Base-by-base conservation (phyloP, 1,284 basidiomycete genomes). In the Agroathelia rolfsii region DNA sequence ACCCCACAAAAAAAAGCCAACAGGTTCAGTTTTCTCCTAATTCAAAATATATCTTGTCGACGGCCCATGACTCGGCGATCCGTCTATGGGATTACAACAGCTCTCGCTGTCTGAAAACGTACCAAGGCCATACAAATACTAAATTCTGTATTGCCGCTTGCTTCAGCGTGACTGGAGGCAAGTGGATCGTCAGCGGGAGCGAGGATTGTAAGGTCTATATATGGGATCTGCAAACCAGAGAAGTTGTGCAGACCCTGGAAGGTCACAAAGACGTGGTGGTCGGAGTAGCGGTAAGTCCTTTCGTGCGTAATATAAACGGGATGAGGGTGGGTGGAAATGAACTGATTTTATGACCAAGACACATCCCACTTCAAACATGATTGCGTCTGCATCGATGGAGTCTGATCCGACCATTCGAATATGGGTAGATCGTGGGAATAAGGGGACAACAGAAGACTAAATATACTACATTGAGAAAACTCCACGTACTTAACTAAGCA, bases 71-170 rank as follows among this genome's bases (percentile, higher is more conserved):
- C 48, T 87, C 77, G 39, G 77, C 84, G 0, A 85, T 97, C 41
- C 75, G 94, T 0, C 64, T 98, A 9, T 97, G 95, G 90, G 89
- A 96, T 49, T 90, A 94, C 49, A 86, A 93, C 46, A 86, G 83
- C 0, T 82, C 83, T 2, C 80, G 87, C 39, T 87, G 89, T 43
- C 63, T 98, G 27, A 97, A 97, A 59, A 92, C 92, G 1, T 93
- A 93, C 54, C 64, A 64, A 1, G 87, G 85, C 0, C 89, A 94
- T 52, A 60, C 55, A 12, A 94, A 92, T 55, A 58, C 69, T 22
- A 83, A 83, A 50, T 89, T 76, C 45, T 86, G 83, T 54, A 74
- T 81, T 34, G 73, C 73, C 3, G 77, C 80, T 1, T 83, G 80
- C 52, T 85, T 86, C 56, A 83, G 78, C 41, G 80, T 86, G 3